Conservation (phyloP, 345 rosid genomes). For the Syzygium oleosum region DNA sequence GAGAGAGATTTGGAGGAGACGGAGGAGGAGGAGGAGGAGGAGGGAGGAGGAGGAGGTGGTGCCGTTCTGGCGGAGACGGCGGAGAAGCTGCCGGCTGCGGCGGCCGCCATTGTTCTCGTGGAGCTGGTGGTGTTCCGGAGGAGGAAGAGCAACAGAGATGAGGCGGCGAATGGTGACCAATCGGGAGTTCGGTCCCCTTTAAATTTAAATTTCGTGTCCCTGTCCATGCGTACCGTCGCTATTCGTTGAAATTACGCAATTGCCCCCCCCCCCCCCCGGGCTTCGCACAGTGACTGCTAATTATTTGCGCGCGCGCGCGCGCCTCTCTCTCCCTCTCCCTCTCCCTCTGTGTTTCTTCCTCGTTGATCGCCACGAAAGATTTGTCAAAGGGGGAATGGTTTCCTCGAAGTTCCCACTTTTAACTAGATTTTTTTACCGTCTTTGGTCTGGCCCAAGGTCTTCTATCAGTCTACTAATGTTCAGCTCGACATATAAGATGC, state of each 20-base stretch:
- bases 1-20: not conserved
- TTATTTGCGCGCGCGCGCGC: not conserved
- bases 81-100: not conserved
- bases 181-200: too few relatives aligned
- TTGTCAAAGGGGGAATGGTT: too few relatives aligned
- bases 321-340: not conserved
- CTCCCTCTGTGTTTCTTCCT: not conserved
- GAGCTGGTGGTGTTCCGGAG: not conserved
- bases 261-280: not conserved
- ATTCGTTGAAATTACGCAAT: not conserved
- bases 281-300: not conserved
- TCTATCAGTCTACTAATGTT: too few relatives aligned
- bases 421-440: too few relatives aligned
- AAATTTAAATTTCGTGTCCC: not conserved
- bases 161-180: not conserved
- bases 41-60: constrained; percentile 11
- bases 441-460: too few relatives aligned
- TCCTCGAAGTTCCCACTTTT: too few relatives aligned
- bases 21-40: constrained; percentile 10
- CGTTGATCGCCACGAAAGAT: not conserved
- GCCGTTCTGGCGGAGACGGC: not conserved
- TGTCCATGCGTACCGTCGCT: not conserved
- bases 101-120: constrained; percentile 11
- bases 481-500: too few relatives aligned
- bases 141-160: not conserved